Percentiles rank a stretch among this genome's conserved stretches.
Conservation (phyloP, 306 rosid genomes). For the Fragaria nilgerrensis region DNA sequence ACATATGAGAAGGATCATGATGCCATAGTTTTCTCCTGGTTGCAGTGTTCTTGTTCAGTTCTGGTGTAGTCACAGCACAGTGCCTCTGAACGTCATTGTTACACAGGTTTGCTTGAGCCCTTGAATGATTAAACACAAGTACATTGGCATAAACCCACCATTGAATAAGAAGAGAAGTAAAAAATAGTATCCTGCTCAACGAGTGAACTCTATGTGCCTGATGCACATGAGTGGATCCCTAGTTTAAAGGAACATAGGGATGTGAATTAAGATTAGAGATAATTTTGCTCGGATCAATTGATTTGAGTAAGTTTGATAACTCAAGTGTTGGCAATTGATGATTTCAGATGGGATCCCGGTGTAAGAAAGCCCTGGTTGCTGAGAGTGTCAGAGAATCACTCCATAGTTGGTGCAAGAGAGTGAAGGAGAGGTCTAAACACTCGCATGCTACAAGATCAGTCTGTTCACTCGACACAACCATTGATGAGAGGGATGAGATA, state of each 20-base stretch:
- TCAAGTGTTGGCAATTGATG: neutral
- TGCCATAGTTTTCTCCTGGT: constrained; percentile 2
- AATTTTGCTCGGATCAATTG: neutral
- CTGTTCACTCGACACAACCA: constrained; percentile 70
- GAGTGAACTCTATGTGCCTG: neutral
- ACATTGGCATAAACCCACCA: neutral
- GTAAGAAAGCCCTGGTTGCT: constrained; percentile 74
- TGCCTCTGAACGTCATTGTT: constrained; percentile 84
- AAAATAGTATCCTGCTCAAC: neutral
- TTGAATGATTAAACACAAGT: neutral
- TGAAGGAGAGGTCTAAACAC: constrained; percentile 70
- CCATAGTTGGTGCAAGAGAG: constrained; percentile 98
- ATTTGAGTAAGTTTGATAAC: neutral
- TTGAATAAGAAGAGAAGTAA: neutral
- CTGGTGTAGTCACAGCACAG: constrained; percentile 97
- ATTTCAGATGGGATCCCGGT: constrained; percentile 83
- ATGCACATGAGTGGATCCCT: neutral
- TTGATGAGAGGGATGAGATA: constrained; percentile 74
- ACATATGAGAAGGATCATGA: neutral
- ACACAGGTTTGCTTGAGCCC: constrained; percentile 61
- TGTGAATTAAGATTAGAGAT: neutral
- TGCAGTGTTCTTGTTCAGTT: constrained; percentile 87
- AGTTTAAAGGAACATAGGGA: neutral
- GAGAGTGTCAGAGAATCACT: constrained; percentile 91
- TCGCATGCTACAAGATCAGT: constrained; percentile 69